Conservation (phyloP, 108 stramenopile species). For the Parietichytrium sp. region DNA sequence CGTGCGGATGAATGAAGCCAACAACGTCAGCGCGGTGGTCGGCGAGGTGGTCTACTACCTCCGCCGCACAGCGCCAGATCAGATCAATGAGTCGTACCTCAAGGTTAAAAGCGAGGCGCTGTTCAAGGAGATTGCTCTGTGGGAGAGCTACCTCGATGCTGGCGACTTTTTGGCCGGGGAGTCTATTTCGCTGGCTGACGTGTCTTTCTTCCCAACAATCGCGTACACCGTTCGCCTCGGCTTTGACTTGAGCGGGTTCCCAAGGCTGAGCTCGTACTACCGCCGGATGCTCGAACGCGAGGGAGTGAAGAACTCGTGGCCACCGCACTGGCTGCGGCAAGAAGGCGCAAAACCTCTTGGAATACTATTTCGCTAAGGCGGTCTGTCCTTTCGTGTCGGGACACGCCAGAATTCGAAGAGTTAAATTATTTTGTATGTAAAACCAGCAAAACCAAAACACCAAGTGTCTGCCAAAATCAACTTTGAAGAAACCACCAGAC, state of each 20-base stretch:
- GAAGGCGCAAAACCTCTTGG: background rate
- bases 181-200: background rate
- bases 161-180: slow-evolving; percentile 29
- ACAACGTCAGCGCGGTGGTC: slow-evolving; percentile 30
- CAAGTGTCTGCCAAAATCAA: too few relatives aligned
- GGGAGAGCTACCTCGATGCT: slow-evolving; percentile 37
- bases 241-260: background rate
- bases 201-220: slow-evolving; percentile 22
- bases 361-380: too few relatives aligned
- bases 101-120: background rate
- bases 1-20: slow-evolving; percentile 35
- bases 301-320: slow-evolving; percentile 14
- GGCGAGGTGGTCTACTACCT: slow-evolving; percentile 40
- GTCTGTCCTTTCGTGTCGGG: too few relatives aligned
- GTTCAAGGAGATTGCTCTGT: background rate
- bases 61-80: background rate
- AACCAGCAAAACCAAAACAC: too few relatives aligned
- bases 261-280: slow-evolving; percentile 2
- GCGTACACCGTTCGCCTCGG: slow-evolving; percentile 40
- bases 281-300: slow-evolving; percentile 9
- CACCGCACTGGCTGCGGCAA: slow-evolving; percentile 27
- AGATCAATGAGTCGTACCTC: slow-evolving; percentile 4
- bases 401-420: too few relatives aligned
- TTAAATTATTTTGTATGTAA: too few relatives aligned
- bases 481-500: too few relatives aligned